Percentiles rank a stretch among this genome's conserved stretches.
Conservation (phyloP, 2,329 filamentous ascomycete genomes). For the Chalaropsis thielavioides region DNA sequence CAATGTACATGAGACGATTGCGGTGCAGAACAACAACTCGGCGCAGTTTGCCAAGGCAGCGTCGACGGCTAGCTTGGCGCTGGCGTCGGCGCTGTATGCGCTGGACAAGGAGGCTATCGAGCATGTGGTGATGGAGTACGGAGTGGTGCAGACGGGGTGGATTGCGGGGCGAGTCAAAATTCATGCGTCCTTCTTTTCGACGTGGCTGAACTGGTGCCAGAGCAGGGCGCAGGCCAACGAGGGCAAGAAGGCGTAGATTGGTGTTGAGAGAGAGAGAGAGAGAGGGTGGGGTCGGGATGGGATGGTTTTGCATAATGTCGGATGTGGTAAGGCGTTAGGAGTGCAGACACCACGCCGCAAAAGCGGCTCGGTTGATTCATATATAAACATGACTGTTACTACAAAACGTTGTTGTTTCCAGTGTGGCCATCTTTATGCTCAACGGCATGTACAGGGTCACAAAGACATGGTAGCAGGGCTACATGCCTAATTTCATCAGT, state of each 20-base stretch:
- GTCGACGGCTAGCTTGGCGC: conserved; percentile 55
- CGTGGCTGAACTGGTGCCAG: conserved; percentile 62
- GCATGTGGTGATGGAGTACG: conserved; percentile 49
- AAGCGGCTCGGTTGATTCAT: not conserved
- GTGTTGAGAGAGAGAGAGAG: not conserved
- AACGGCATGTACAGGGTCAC: not conserved
- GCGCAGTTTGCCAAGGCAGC: conserved; percentile 61
- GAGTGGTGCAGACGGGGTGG: conserved; percentile 42
- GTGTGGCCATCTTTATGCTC: not conserved
- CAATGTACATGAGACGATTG: conserved; percentile 54
- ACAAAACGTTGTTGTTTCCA: not conserved
- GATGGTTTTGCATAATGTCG: not conserved
- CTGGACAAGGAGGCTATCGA: conserved; percentile 38
- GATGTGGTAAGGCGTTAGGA: not conserved
- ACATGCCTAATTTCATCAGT: not conserved
- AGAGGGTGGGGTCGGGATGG: not conserved
- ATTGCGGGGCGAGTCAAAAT: conserved; percentile 44
- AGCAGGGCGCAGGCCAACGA: conserved; percentile 27
- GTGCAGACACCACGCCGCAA: not conserved
- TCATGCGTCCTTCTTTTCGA: conserved; percentile 51
- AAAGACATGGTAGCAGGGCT: not conserved
- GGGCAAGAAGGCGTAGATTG: conserved; percentile 3
- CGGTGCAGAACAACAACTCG: conserved; percentile 44
- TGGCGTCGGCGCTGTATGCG: conserved; percentile 47
- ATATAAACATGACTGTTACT: not conserved